Base-by-base conservation (phyloP, 1,284 basidiomycete species). In the Apiotrichum sp. region DNA sequence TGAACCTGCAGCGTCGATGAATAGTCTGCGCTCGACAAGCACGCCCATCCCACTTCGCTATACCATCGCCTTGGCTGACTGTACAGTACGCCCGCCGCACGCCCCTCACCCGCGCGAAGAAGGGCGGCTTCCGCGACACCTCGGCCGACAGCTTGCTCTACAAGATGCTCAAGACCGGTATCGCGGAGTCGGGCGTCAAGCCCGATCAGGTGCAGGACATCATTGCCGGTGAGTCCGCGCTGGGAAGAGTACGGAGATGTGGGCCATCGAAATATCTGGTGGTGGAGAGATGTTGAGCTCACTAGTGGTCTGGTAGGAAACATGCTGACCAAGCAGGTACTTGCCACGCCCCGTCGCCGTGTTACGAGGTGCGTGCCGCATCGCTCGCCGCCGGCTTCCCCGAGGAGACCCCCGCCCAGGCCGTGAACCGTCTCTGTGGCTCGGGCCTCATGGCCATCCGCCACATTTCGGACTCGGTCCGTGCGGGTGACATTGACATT, bases 361-460 rank as follows among this genome's bases (percentile, higher is more conserved):
- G 54, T 31, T 61, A 61, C 59, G 56, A 61, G 51, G 56, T 58
- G 33, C 59, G 59, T 46, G 59, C 59, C 1, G 56, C 59, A n/a
- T 50, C 59, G 9, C 53, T 61, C 38, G 59, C 59, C 6, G 59
- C 59, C 6, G 59, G 59, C 14, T 56, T 61, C 49, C 59, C 59
- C 13, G 58, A 84, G 53, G 76, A 82, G 47, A 85, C 89, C 2
- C 88, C 90, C 11, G 83, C 86, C 47, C 83, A 84, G 9, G 84
- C 86, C n/a, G 83, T 91, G 47, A 92, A 92, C 70, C 80, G 89
- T 47, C 79, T 90, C 16, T 92, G 89, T 70, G 86, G 87, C 1
- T 89, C 87, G 1, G 90, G 90, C 33, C 80, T 93, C 44, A 84
- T 87, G 44, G 86, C 89, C 1, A 40, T 56, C 41, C 55, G 59